Evolutionary conservation across 2,329 filamentous ascomycete species (phyloP).

Genomic region (Ophiostoma novo-ulmi): DNA sequence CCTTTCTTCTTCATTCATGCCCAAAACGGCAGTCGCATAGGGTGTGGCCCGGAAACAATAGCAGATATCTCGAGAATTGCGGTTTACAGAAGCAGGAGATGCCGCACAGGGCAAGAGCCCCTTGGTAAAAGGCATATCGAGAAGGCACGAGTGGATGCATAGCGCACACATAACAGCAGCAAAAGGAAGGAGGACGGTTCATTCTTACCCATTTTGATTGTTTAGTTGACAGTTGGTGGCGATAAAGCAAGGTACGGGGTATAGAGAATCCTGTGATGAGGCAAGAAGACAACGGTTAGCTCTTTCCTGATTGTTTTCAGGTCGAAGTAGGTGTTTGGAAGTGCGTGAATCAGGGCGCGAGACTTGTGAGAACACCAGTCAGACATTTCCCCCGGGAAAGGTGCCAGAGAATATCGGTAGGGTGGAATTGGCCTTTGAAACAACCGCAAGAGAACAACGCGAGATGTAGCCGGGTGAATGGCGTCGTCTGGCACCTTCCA

Average conservation of each 20-base stretch:
- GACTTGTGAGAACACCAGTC: neutral
- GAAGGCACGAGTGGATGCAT: neutral
- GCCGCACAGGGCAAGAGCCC: neutral
- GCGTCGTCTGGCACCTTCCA: neutral
- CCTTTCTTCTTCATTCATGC: neutral
- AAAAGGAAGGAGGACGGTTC: conserved; percentile 21
- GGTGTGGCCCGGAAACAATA: neutral
- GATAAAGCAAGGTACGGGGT: conserved; percentile 25
- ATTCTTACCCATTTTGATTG: conserved; percentile 46
- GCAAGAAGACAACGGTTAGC: conserved; percentile 16
- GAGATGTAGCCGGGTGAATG: neutral
- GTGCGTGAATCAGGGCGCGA: neutral
- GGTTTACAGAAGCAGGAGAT: neutral
- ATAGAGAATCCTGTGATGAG: conserved; percentile 18
- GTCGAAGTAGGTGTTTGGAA: neutral
- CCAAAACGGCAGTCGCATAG: neutral
- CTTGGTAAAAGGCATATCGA: neutral
- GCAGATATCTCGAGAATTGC: neutral
- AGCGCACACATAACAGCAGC: conserved; percentile 18
- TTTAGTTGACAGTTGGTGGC: conserved; percentile 8
- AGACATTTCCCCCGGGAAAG: too few relatives aligned
- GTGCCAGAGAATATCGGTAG: too few relatives aligned
- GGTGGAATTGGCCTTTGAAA: neutral
- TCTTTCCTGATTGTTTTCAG: conserved; percentile 2
- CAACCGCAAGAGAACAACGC: neutral